Evolutionary conservation across 352 stramenopile species (phyloP).

Genomic region (Aphanomyces cochlioides): DNA sequence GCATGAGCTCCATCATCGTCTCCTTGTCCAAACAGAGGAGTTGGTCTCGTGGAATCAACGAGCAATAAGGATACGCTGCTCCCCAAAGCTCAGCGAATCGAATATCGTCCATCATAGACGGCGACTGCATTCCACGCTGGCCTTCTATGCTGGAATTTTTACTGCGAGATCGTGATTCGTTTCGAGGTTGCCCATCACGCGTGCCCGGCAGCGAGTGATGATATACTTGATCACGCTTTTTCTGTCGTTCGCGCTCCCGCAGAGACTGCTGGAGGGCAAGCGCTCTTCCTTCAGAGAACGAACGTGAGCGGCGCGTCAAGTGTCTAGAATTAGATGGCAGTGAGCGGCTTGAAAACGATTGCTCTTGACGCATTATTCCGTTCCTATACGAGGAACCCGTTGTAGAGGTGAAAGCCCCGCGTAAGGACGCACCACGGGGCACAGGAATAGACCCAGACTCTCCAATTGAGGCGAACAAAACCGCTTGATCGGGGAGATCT

Average conservation of each 20-base stretch:
- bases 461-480: slow-evolving; percentile 72
- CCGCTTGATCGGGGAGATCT: slow-evolving; percentile 53
- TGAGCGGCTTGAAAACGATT: slow-evolving; percentile 3
- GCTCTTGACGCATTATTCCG: not conserved
- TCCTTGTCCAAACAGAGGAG: slow-evolving; percentile 57
- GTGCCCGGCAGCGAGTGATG: not conserved
- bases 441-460: slow-evolving; percentile 44
- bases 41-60: slow-evolving; percentile 62
- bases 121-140: too few relatives aligned
- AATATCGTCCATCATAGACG: slow-evolving; percentile 28
- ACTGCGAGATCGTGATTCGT: not conserved
- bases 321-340: slow-evolving; percentile 1
- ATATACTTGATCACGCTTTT: not conserved
- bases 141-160: not conserved
- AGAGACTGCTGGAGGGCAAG: slow-evolving; percentile 8
- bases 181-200: not conserved
- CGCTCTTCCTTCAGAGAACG: slow-evolving; percentile 19
- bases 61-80: slow-evolving; percentile 64
- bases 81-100: slow-evolving; percentile 77
- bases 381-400: too few relatives aligned
- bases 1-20: slow-evolving; percentile 7
- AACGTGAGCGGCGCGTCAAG: slow-evolving; percentile 1
- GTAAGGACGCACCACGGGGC: not conserved
- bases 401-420: too few relatives aligned
- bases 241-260: not conserved